Base-by-base conservation (phyloP, 257 asterid genomes). In the Paraleonurus japonicus region DNA sequence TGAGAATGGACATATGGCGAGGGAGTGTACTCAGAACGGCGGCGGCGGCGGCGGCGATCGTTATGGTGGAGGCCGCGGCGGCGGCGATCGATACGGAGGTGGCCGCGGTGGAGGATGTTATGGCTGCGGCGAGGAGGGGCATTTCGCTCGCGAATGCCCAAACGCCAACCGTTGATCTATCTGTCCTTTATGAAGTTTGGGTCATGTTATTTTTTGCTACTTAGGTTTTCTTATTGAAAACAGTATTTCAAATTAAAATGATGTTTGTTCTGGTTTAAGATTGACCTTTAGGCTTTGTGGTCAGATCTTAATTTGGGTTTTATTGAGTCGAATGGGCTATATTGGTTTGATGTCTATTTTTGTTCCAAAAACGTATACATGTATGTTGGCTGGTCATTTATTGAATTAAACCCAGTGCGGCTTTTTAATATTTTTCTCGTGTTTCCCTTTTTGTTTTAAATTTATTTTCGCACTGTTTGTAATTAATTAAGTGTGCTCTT, bases 131-230 rank as follows among this genome's bases (percentile, higher is more conserved):
- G 86, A 78, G 9, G 81, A 28, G 0, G 86, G 86, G 0, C 86
- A 82, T 27, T 78, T 82, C 6, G 71, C 86, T 28, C 79, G 83
- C 3, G 86, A 82, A 19, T 82, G 87, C 73, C 87, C 87, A 0
- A 77, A 22, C 7, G 8, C 75, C 4, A 69, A 45, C 71, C 89
- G 86, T 41, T 84, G 85, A 81, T 16, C n/a, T 7, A 26, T 45
- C 22, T 9, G 57, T 63, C 67, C 37, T 50, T 16, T 47, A 47
- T 47, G 2, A 16, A 47, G 54, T 47, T 13, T 30, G 76, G 65
- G 48, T 73, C 57, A 7, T 71, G 7, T 51, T 35, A 17, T 16
- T 71, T n/a, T 35, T 57, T 26, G 53, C 59, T 77, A 22, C 32
- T 57, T 50, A 26, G 50, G 74, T 66, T 69, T 59, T 62, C 58